phyloP scores from a whole-genome alignment of 371 early-diverging fungal genomes.

The Blakeslea trispora region DNA sequence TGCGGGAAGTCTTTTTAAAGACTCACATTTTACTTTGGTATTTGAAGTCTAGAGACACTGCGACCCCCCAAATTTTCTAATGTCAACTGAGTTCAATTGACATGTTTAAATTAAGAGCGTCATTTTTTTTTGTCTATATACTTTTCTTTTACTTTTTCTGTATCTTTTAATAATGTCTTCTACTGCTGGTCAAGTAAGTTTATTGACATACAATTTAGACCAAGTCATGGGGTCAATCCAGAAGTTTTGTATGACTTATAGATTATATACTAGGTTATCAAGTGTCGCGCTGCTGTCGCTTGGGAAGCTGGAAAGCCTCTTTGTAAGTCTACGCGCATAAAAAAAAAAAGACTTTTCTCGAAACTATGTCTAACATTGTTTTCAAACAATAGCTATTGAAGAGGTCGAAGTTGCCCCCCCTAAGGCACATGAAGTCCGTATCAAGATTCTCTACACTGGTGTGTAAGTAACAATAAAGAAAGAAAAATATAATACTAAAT shows the following conservation, averaged over 20 bases:
- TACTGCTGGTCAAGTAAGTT: conserved; percentile 40
- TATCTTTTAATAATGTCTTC: conserved; percentile 17
- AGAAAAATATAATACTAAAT: neutral
- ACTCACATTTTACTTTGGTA: no score
- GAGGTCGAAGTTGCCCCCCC: conserved; percentile 93
- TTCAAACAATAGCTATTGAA: conserved; percentile 86
- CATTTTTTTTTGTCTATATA: neutral
- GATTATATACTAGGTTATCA: conserved; percentile 61
- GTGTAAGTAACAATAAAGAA: conserved; percentile 56
- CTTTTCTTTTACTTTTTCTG: conserved; percentile 9
- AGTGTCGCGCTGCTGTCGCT: conserved; percentile 94
- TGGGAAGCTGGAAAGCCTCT: conserved; percentile 93
- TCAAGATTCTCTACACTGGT: conserved; percentile 89
- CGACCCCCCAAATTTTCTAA: no score
- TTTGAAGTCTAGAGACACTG: no score
- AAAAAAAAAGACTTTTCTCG: neutral
- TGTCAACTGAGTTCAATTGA: neutral
- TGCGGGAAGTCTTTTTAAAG: no score
- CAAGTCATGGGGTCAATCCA: neutral
- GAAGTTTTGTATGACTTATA: neutral
- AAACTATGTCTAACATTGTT: no score
- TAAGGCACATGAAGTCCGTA: conserved; percentile 93
- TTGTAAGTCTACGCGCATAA: conserved; percentile 55
- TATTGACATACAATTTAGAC: neutral
- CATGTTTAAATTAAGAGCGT: neutral